Percentiles rank a stretch among this genome's conserved stretches.
Conservation (phyloP, 169 alveolate genomes). For the Plasmodium relictum region DNA sequence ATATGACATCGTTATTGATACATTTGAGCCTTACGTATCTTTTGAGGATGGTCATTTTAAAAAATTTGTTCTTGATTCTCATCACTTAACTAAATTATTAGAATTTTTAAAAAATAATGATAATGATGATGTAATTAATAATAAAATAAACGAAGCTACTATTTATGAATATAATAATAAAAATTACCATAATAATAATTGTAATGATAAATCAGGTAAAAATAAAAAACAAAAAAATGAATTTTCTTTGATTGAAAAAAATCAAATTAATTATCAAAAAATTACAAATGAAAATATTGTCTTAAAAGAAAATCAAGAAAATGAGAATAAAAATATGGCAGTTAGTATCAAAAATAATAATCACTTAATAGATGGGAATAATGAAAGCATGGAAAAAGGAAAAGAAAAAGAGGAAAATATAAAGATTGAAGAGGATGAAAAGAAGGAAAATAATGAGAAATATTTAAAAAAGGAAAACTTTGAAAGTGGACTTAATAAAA, state of each 20-base stretch:
- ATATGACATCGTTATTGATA: constrained; percentile 69
- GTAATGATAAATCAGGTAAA: not conserved
- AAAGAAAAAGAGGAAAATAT: not conserved
- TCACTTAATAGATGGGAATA: not conserved
- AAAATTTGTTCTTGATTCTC: constrained; percentile 69
- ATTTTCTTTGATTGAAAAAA: not conserved
- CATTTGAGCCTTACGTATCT: constrained; percentile 64
- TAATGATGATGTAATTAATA: constrained; percentile 1
- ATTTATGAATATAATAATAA: not conserved
- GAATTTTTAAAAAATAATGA: constrained; percentile 60
- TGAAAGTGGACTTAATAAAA: not conserved
- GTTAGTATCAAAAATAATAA: not conserved
- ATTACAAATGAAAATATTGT: constrained; percentile 3
- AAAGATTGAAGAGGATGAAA: not conserved
- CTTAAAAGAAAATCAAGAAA: not conserved
- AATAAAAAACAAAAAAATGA: not conserved
- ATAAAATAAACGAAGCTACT: not conserved
- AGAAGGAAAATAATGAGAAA: not conserved
- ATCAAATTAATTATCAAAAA: not conserved
- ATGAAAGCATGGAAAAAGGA: not conserved
- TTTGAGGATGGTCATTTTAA: constrained; percentile 43
- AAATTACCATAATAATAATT: not conserved
- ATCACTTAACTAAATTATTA: constrained; percentile 36
- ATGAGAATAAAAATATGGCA: not conserved
- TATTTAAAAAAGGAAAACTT: not conserved